These are phyloP conservation scores for Prunus armeniaca DNA, from an alignment of 306 rosid genomes.

Conservation along the genomic window DNA sequence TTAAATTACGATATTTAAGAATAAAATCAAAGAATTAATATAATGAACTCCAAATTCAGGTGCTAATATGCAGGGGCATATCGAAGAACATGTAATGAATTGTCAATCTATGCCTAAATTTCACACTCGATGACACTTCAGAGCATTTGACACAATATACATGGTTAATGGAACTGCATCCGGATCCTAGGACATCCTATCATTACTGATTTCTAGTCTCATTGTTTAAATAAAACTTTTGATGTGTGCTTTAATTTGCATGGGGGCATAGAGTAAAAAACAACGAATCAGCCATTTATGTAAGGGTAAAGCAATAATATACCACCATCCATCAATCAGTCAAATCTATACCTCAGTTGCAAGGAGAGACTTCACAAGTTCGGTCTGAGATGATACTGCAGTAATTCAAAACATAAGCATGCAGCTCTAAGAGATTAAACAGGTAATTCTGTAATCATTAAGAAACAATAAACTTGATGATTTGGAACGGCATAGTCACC, in stretches of 20 bases:
- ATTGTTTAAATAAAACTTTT: neutral
- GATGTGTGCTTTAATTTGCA: neutral
- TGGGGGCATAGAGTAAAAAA: neutral
- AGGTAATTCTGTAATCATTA: neutral
- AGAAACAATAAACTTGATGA: constrained; percentile 13
- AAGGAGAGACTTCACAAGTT: constrained; percentile 74
- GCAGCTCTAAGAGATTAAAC: neutral
- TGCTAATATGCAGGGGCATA: neutral
- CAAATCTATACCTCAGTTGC: constrained; percentile 69
- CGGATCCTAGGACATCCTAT: neutral
- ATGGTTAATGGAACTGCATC: neutral
- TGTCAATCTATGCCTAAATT: neutral
- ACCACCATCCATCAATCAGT: constrained; percentile 1
- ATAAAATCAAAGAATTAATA: neutral
- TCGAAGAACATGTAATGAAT: neutral
- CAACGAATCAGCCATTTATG: neutral
- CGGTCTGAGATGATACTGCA: constrained; percentile 82
- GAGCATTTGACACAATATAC: neutral
- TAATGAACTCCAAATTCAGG: neutral
- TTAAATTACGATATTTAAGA: neutral
- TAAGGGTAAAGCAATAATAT: neutral
- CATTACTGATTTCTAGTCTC: neutral
- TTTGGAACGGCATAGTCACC: constrained; percentile 39
- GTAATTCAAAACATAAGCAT: constrained; percentile 33
- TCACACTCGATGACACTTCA: neutral